Base-by-base conservation (phyloP, 1,139 yeast species). In the Zygoascus sp. region DNA sequence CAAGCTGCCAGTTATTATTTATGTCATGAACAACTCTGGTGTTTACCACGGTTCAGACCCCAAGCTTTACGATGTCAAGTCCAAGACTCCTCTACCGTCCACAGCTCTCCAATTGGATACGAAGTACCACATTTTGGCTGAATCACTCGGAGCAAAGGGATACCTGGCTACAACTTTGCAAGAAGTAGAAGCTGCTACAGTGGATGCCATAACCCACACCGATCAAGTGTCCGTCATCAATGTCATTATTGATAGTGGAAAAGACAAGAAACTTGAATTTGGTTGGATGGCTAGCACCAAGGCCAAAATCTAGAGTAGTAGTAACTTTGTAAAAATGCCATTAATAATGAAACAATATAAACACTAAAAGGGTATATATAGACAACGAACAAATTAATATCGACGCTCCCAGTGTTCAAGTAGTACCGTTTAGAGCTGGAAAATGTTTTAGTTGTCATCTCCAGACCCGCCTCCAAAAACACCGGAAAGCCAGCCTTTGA, bases 1-100 rank as follows among this genome's bases (percentile, higher is more conserved):
- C 22, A 61, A 69, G 7, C 61, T 80, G 32, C 81, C 81, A 2
- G 62, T 80, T 53, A 62, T 80, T 9, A 65, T 81, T n/a, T 68
- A 77, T 22, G 78, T 81, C 19, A 79, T 81, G 81, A 81, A 81
- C 63, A 81, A 81, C 59, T 75, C 81, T 34, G 87, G 87, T 1
- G 78, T 81, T 0, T 81, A 81, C 58, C 83, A 79, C 52, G 87
- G 87, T 1, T 68, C 72, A 5, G 72, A 68, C 36, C 69, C 72
- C 2, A 52, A 60, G 1, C 62, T 60, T 2, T 62, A 64, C 50
- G 50, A 55, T 9, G 53, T 54, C 2, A 50, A 53, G 2, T 58
- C 57, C 0, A 51, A 57, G 8, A 54, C 54, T 13, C 65, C 65
- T 1, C 58, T 75, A 23, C 83, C 83, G 0, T 69, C 84, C 0